phyloP scores from a whole-genome alignment of 805 yeast genomes.

The Ogataea nonfermentans region DNA sequence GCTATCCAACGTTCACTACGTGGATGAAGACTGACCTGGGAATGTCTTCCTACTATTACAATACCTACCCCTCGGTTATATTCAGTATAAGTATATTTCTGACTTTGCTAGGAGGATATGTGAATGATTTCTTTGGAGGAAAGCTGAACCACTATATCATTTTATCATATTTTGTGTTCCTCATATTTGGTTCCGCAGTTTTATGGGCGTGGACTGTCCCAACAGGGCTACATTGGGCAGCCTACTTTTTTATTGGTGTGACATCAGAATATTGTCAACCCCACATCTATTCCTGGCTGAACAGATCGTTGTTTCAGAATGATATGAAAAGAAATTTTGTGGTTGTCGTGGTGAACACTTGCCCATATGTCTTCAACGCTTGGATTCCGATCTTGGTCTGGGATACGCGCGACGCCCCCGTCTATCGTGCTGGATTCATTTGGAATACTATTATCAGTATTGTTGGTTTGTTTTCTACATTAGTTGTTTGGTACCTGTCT shows the following conservation, averaged over 20 bases:
- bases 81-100: slow-evolving; percentile 40
- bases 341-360: slow-evolving; percentile 41
- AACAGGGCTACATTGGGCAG: slow-evolving; percentile 47
- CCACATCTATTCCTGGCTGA: slow-evolving; percentile 54
- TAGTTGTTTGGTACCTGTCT: slow-evolving; percentile 24
- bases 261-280: slow-evolving; percentile 56
- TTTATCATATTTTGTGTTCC: slow-evolving; percentile 36
- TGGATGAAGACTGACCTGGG: slow-evolving; percentile 42
- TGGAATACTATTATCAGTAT: slow-evolving; percentile 36
- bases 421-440: slow-evolving; percentile 37
- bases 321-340: slow-evolving; percentile 43
- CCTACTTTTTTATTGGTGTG: slow-evolving; percentile 46
- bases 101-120: slow-evolving; percentile 37
- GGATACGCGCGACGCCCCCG: slow-evolving; percentile 39
- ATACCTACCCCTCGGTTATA: slow-evolving; percentile 42
- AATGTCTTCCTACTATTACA: slow-evolving; percentile 37
- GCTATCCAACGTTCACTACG: slow-evolving; percentile 42
- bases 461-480: slow-evolving; percentile 34
- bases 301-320: slow-evolving; percentile 42
- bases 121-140: slow-evolving; percentile 39
- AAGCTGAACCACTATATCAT: slow-evolving; percentile 38
- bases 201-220: slow-evolving; percentile 51
- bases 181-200: slow-evolving; percentile 42
- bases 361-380: slow-evolving; percentile 41
- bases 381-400: slow-evolving; percentile 44